Evolutionary conservation across 208 protist species (phyloP), one percentile per base, ranked within the genome.

Genomic region (Trypanosoma theileri): DNA sequence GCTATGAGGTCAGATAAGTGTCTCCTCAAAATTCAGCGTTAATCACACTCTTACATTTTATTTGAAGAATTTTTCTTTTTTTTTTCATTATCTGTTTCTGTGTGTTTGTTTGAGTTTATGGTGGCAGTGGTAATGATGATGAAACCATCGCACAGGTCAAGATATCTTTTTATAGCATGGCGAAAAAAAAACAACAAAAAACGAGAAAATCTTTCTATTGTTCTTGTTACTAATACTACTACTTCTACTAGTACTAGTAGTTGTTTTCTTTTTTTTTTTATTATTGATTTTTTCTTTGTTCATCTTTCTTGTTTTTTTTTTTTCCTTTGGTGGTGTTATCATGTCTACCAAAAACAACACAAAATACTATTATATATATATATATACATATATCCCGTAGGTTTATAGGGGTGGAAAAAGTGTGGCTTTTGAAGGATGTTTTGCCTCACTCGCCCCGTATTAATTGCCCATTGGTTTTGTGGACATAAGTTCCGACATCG

Each of bases 381-480:
- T 68, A 40, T 51, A 53, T 45, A 62, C 55, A 26, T 51, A 55
- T 26, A 44, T 24, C 2, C 35, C 42, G 4, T n/a, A 52, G 28
- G 19, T 14, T 35, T 40, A 55, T 4, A 22, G 9, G 17, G 11
- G 7, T 52, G 13, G 22, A 73, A 41, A 72, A 55, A 31, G 53
- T 73, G 72, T 72, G 66, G 71, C 40, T 86, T 31, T 86, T 69
- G 44, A 45, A 28, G 16, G 22, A 77, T 71, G 69, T 73, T 93
- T 55, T 58, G 67, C 19, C 65, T 84, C 22, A 94, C 91, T 0
- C 80, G 66, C 17, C 48, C 83, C 12, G 71, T 56, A 28, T 76
- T 81, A 22, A 80, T 96, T 54, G 91, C 91, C 1, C 91, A 96
- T 73, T 96, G 91, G 88, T 96, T 84, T 70, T 88, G 81, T 61